These are phyloP conservation scores for Arabidopsis lyrata DNA, from an alignment of 441 rosid genomes.

Conservation along the genomic window DNA sequence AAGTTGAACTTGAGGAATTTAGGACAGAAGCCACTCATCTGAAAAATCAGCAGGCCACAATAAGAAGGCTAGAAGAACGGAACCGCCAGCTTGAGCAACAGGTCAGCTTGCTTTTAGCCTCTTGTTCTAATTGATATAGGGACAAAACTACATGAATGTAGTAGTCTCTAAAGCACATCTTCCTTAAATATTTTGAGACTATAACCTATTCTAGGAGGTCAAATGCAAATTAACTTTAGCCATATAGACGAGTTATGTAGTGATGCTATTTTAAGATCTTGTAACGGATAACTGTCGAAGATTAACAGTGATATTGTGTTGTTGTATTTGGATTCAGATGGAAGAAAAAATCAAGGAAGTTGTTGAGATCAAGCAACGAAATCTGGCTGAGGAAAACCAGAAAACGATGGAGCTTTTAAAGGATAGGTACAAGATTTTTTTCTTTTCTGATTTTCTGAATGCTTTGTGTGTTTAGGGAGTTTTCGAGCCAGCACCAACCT, in stretches of 20 bases:
- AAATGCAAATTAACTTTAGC: slow-evolving; percentile 13
- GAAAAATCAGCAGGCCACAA: slow-evolving; percentile 98
- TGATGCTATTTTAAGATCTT: slow-evolving; percentile 24
- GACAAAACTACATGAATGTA: slow-evolving; percentile 9
- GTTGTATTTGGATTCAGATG: slow-evolving; percentile 61
- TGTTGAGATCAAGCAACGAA: slow-evolving; percentile 97
- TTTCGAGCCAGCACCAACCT: slow-evolving; percentile 24
- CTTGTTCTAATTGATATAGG: not conserved
- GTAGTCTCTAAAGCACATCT: slow-evolving; percentile 6
- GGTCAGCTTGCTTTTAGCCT: slow-evolving; percentile 55
- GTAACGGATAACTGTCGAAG: slow-evolving; percentile 17
- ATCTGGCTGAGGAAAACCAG: slow-evolving; percentile 98
- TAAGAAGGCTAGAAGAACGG: slow-evolving; percentile 98
- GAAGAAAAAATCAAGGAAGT: slow-evolving; percentile 99
- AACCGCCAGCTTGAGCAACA: slow-evolving; percentile 97
- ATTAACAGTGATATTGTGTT: slow-evolving; percentile 22
- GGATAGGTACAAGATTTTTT: slow-evolving; percentile 65
- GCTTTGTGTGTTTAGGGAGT: slow-evolving; percentile 8
- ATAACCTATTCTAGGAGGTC: slow-evolving; percentile 4
- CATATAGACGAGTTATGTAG: slow-evolving; percentile 9
- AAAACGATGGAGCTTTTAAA: slow-evolving; percentile 91
- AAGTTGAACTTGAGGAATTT: slow-evolving; percentile 96
- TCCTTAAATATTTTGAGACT: slow-evolving; percentile 16
- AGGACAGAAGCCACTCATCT: slow-evolving; percentile 95
- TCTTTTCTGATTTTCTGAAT: slow-evolving; percentile 3